These are phyloP conservation scores for Xylaria hypoxylon DNA, from an alignment of 2,329 filamentous ascomycete genomes.

Conservation along the genomic window DNA sequence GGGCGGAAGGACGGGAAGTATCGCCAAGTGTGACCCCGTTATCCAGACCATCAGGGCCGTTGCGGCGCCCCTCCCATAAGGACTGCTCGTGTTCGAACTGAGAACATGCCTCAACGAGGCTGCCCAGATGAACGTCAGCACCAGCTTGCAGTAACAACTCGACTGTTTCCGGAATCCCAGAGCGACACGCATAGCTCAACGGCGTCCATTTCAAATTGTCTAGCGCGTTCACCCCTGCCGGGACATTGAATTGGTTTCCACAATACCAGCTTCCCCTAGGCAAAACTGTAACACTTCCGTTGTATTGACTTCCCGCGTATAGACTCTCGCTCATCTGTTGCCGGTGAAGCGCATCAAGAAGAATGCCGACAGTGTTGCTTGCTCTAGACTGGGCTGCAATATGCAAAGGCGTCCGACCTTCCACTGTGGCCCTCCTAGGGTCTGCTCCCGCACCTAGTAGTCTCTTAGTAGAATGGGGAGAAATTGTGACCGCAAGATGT, in stretches of 20 bases:
- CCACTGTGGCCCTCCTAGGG: not conserved
- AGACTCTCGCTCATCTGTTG: not conserved
- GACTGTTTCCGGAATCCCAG: constrained; percentile 25
- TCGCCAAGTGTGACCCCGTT: not conserved
- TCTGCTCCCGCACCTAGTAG: constrained; percentile 22
- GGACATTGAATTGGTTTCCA: not conserved
- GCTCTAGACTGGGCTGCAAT: constrained; percentile 21
- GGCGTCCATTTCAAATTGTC: constrained; percentile 8
- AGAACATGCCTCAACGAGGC: constrained; percentile 4
- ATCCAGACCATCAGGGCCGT: constrained; percentile 8
- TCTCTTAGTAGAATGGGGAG: not conserved
- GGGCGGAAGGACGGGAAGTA: constrained; percentile 1
- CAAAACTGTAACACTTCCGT: not conserved
- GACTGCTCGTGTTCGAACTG: constrained; percentile 20
- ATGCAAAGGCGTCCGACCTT: constrained; percentile 23
- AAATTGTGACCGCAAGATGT: constrained; percentile 15
- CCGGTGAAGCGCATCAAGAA: constrained; percentile 18
- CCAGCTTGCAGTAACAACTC: constrained; percentile 13
- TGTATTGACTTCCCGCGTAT: not conserved
- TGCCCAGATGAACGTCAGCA: not conserved
- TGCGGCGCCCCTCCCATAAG: constrained; percentile 7
- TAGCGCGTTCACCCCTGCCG: not conserved
- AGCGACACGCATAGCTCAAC: constrained; percentile 23
- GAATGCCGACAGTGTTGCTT: constrained; percentile 19
- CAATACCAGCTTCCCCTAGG: constrained; percentile 21